Evolutionary conservation across 768 basidiomycete genomes (phyloP).

Genomic region (Porphyrellus cyaneotinctus): DNA sequence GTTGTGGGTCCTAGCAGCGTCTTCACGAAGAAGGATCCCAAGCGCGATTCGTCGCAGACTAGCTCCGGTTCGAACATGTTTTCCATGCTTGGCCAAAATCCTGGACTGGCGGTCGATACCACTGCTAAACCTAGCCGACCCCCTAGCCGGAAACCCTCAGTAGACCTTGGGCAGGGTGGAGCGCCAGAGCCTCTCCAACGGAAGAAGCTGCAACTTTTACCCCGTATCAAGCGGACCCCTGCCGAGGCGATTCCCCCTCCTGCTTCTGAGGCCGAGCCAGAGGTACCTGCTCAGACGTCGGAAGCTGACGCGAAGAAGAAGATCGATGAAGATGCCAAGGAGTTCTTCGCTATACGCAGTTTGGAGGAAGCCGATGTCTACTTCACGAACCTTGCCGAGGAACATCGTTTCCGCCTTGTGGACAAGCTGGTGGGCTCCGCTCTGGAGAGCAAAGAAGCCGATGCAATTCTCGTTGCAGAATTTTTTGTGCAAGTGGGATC

Average conservation of each 20-base stretch:
- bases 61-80: constrained; percentile 84
- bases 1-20: constrained; percentile 84
- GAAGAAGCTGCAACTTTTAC: constrained; percentile 68
- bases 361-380: constrained; percentile 86
- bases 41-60: constrained; percentile 71
- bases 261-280: constrained; percentile 48
- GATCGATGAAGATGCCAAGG: constrained; percentile 78
- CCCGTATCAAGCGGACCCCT: constrained; percentile 67
- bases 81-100: constrained; percentile 68
- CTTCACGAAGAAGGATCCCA: constrained; percentile 69
- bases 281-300: constrained; percentile 47
- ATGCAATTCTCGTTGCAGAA: constrained; percentile 72
- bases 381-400: constrained; percentile 68
- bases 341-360: constrained; percentile 82
- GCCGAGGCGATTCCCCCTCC: constrained; percentile 44
- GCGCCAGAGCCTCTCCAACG: constrained; percentile 53
- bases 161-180: constrained; percentile 45
- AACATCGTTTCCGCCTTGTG: constrained; percentile 62
- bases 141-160: constrained; percentile 47
- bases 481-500: constrained; percentile 63
- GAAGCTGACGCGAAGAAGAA: constrained; percentile 67
- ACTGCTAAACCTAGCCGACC: constrained; percentile 50
- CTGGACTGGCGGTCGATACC: constrained; percentile 52
- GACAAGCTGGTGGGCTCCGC: constrained; percentile 71
- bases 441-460: constrained; percentile 77